phyloP scores from a whole-genome alignment of 2,329 filamentous ascomycete genomes.

The Exophiala aquamarina region DNA sequence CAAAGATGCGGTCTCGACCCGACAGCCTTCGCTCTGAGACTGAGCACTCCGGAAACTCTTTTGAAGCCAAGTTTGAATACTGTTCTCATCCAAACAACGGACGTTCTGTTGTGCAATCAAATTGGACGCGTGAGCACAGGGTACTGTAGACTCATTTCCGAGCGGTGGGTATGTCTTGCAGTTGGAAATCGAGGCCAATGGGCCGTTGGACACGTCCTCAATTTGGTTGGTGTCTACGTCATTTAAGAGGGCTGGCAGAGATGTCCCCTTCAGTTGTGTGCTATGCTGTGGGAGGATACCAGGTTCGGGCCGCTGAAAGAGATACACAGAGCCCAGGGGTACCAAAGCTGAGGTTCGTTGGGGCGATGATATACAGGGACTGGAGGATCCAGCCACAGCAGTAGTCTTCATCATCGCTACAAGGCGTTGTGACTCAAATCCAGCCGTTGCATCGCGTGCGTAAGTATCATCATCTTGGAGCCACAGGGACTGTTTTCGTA shows the following conservation, averaged over 20 bases:
- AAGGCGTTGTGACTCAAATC: neutral
- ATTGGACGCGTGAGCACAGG: slow-evolving; percentile 2
- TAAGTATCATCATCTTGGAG: neutral
- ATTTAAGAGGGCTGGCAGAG: neutral
- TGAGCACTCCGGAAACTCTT: neutral
- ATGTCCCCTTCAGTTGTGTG: neutral
- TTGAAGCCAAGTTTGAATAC: neutral
- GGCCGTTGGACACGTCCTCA: neutral
- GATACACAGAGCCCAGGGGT: neutral
- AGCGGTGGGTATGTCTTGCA: slow-evolving; percentile 1
- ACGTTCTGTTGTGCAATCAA: slow-evolving; percentile 1
- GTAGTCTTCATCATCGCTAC: neutral
- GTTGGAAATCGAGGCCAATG: neutral
- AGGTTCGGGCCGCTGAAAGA: neutral
- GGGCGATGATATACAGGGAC: neutral
- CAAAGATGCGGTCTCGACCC: slow-evolving; percentile 1
- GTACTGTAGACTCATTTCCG: neutral
- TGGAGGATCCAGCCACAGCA: neutral
- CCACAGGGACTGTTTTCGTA: neutral
- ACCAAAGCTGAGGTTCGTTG: neutral
- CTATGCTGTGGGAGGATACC: neutral
- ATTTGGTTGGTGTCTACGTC: neutral
- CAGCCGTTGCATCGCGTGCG: neutral
- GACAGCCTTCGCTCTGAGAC: slow-evolving; percentile 2
- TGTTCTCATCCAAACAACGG: neutral